Evolutionary conservation across 306 rosid genomes (phyloP).

Genomic region (Cucurbita maxima): DNA sequence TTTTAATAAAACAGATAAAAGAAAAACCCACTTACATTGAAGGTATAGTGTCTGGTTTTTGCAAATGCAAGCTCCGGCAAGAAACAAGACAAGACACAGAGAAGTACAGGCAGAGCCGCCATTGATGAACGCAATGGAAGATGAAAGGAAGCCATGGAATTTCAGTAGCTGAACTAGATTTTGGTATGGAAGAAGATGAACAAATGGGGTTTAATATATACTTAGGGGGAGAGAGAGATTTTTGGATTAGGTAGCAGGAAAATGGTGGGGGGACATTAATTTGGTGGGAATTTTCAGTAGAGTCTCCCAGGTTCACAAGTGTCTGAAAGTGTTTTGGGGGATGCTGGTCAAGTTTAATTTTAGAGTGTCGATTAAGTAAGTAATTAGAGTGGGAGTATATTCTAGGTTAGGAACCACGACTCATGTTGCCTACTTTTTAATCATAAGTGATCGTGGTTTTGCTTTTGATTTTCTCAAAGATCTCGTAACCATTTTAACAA

Average conservation of each 20-base stretch:
- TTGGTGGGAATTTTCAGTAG: not conserved
- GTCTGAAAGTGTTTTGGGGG: not conserved
- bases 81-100: slow-evolving; percentile 9
- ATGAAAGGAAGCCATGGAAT: not conserved
- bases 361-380: slow-evolving; percentile 68
- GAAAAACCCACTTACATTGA: slow-evolving; percentile 24
- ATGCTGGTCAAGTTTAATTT: slow-evolving; percentile 56
- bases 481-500: no score
- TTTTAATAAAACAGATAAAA: not conserved
- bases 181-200: not conserved
- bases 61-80: slow-evolving; percentile 35
- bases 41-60: slow-evolving; percentile 58
- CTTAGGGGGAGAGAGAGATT: no score
- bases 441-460: no score
- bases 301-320: not conserved
- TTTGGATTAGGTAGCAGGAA: not conserved
- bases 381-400: not conserved
- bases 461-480: no score
- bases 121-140: slow-evolving; percentile 8
- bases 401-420: no score
- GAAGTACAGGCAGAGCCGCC: slow-evolving; percentile 21
- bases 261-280: not conserved
- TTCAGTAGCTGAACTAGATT: not conserved
- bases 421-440: no score
- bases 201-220: not conserved